Evolutionary conservation across 2,329 filamentous ascomycete species (phyloP).

Genomic region (Scytalidium lignicola): DNA sequence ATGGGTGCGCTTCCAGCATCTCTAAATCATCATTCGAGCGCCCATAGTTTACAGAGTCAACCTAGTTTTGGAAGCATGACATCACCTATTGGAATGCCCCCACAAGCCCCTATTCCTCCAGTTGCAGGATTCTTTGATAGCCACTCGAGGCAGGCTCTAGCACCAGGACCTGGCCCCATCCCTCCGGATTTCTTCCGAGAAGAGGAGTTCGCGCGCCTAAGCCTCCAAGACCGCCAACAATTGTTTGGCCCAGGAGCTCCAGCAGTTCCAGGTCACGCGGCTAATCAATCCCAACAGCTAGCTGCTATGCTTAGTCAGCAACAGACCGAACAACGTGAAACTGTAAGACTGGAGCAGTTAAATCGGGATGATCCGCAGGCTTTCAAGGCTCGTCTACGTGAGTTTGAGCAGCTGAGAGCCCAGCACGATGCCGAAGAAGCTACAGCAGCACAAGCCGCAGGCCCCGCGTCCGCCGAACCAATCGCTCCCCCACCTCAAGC

Average conservation of each 20-base stretch:
- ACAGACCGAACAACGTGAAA: conserved; percentile 38
- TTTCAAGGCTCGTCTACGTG: conserved; percentile 61
- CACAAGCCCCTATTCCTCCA: conserved; percentile 42
- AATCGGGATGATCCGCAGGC: conserved; percentile 56
- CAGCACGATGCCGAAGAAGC: conserved; percentile 56
- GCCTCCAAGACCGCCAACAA: conserved; percentile 33
- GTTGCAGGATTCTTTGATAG: conserved; percentile 67
- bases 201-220: conserved; percentile 70
- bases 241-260: conserved; percentile 18
- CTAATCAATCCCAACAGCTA: conserved; percentile 24
- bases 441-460: conserved; percentile 11
- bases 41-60: conserved; percentile 93
- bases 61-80: conserved; percentile 94
- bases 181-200: conserved; percentile 55
- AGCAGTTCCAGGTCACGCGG: conserved; percentile 17
- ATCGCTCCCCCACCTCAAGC: conserved; percentile 20
- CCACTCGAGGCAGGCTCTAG: conserved; percentile 36
- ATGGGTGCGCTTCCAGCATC: conserved; percentile 45
- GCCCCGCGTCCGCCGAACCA: conserved; percentile 28
- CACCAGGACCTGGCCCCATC: conserved; percentile 36
- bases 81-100: conserved; percentile 64
- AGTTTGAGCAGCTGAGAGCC: conserved; percentile 77
- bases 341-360: conserved; percentile 56
- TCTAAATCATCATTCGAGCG: conserved; percentile 90
- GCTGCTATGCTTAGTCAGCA: conserved; percentile 22